Percentiles rank a stretch among this genome's conserved stretches.
Conservation (phyloP, 2,329 filamentous ascomycete species). For the Fusarium anguioides region DNA sequence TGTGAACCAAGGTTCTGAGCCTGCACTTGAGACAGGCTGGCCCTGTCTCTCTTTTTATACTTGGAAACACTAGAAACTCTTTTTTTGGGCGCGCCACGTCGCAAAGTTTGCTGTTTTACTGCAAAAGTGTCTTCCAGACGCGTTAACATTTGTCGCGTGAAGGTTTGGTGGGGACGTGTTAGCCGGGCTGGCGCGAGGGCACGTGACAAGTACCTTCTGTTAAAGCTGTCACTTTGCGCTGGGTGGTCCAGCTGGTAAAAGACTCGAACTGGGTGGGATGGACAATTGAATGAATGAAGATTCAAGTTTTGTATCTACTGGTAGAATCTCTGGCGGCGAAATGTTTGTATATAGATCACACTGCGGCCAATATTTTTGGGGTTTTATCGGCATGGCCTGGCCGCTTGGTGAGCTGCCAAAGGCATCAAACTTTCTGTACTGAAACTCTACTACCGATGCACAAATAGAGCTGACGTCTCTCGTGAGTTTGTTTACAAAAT, state of each 20-base stretch:
- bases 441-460: neutral
- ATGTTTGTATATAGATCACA: fast-evolving
- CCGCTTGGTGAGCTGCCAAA: too few species aligned
- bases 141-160: neutral
- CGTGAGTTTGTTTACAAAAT: neutral
- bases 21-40: neutral
- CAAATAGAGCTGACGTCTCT: neutral
- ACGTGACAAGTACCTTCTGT: neutral
- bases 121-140: neutral
- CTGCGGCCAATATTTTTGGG: fast-evolving
- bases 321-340: fast-evolving
- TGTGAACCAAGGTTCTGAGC: neutral
- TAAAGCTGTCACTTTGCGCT: neutral
- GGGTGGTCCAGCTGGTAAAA: neutral
- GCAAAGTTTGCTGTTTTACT: neutral
- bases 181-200: neutral
- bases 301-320: neutral
- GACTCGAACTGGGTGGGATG: fast-evolving
- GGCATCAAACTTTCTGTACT: neutral
- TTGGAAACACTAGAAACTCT: neutral
- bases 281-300: too few species aligned
- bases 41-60: neutral
- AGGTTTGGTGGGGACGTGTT: neutral
- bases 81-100: neutral
- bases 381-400: neutral